Base-by-base conservation (phyloP, 106 monocot species). In the Amphibolis antarctica region DNA sequence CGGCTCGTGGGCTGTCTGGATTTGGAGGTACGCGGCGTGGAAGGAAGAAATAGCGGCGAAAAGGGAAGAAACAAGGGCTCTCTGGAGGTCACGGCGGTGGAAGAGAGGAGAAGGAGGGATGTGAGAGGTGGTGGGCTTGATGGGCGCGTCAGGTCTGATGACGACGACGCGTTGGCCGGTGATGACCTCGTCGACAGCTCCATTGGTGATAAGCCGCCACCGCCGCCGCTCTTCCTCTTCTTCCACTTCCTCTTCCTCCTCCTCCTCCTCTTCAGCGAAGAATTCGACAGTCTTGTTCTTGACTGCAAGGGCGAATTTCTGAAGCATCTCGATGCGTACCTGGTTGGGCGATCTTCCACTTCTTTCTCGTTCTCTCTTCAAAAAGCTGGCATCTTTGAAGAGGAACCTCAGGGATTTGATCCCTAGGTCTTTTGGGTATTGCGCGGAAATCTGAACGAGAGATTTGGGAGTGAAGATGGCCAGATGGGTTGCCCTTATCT, bases 141-240 rank as follows among this genome's bases (percentile, higher is more conserved):
- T 42, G 67, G 74, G 67, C 28, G 13, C 15, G 59, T 98, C 90
- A 47, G 90, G 96, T 62, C 83, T 91, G 62, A 99, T 69, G 62
- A 99, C 87, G 69, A 99, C 88, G 42, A 99, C 98, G 18, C 91
- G 79, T 69, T 99, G 98, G 54, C 79, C 91, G 52, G 98, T 79
- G 58, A 91, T 87, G 59, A 99, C 52, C 65, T 81, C 86, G 27
- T 82, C 90, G 25, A 47, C 31, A 4, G 77, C 68, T 15, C n/a
- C 22, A 19, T 3, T 42, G 31, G 18, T 21, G n/a, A n/a, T n/a
- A n/a, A n/a, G n/a, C n/a, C n/a, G n/a, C n/a, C n/a, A n/a, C n/a
- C n/a, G n/a, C n/a, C n/a, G n/a, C n/a, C n/a, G n/a, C n/a, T n/a
- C n/a, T 36, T 36, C 36, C 7, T 36, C 36, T 36, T 36, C 36